Conservation (phyloP, 2,329 filamentous ascomycete genomes). For the Aspergillus fischeri region DNA sequence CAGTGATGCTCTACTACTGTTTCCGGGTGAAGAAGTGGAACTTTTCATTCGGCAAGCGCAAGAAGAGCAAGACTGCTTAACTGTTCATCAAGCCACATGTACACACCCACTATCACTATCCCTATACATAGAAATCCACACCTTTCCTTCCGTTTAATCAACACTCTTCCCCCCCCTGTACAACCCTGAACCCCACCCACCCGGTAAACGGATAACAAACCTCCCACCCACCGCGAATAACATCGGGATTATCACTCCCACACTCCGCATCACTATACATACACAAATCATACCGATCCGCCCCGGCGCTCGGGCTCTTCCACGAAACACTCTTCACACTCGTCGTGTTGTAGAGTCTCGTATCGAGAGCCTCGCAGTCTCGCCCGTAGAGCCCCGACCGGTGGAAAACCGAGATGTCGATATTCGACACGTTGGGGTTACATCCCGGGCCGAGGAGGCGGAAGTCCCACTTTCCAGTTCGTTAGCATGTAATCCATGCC, state of each 20-base stretch:
- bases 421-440: constrained; percentile 14
- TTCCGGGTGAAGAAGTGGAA: constrained; percentile 27
- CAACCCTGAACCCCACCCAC: constrained; percentile 19
- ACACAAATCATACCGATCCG: constrained; percentile 18
- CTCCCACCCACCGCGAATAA: constrained; percentile 21
- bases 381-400: constrained; percentile 8
- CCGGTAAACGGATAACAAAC: constrained; percentile 21
- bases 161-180: constrained; percentile 9
- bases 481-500: not conserved
- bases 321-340: constrained; percentile 22
- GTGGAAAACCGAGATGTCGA: constrained; percentile 18
- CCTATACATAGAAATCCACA: not conserved
- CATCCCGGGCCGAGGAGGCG: constrained; percentile 30
- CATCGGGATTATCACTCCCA: constrained; percentile 1
- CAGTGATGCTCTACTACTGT: constrained; percentile 44
- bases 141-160: not conserved
- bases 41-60: constrained; percentile 6
- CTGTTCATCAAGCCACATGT: not conserved
- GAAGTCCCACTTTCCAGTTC: constrained; percentile 25
- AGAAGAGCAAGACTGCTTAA: not conserved
- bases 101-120: not conserved
- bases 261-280: constrained; percentile 19
- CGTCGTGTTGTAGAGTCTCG: constrained; percentile 5
- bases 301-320: constrained; percentile 23
- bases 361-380: constrained; percentile 10